phyloP scores from a whole-genome alignment of 1,284 basidiomycete genomes.

The Kwoniella shivajii region DNA sequence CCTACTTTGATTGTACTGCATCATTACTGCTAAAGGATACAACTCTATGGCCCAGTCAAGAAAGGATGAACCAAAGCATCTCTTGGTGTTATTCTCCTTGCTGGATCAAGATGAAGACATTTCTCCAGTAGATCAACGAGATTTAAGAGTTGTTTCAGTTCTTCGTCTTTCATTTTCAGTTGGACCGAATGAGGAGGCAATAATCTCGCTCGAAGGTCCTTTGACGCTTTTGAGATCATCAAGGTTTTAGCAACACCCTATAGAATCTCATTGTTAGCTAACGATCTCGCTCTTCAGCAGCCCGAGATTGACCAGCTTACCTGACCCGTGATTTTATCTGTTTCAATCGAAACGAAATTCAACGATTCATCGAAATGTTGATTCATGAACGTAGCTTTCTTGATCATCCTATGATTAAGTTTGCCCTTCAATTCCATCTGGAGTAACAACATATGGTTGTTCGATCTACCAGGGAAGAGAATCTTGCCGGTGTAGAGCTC shows the following conservation, averaged over 20 bases:
- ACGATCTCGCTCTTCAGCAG: too few relatives aligned
- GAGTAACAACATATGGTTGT: constrained; percentile 95
- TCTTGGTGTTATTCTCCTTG: constrained; percentile 78
- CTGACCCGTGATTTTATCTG: constrained; percentile 75
- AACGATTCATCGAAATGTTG: constrained; percentile 89
- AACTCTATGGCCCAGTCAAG: constrained; percentile 56
- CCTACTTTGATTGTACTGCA: not conserved
- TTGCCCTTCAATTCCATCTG: constrained; percentile 97
- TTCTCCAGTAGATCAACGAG: constrained; percentile 93
- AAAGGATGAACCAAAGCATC: constrained; percentile 89
- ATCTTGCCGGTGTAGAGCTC: constrained; percentile 99
- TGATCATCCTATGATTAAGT: constrained; percentile 90
- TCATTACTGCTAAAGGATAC: not conserved
- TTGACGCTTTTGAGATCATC: constrained; percentile 77
- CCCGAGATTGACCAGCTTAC: constrained; percentile 61
- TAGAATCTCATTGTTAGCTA: not conserved
- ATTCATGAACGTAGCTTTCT: constrained; percentile 87
- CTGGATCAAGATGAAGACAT: constrained; percentile 87
- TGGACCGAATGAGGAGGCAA: constrained; percentile 72
- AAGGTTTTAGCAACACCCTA: constrained; percentile 81
- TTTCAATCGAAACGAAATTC: constrained; percentile 67
- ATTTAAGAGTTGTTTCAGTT: constrained; percentile 75
- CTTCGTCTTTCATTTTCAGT: constrained; percentile 79
- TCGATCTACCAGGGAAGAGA: constrained; percentile 91
- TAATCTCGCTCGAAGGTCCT: constrained; percentile 78